Percentiles rank a stretch among this genome's conserved stretches.
These are phyloP conservation scores for Xylaria sp. DNA, from an alignment of 2,329 filamentous ascomycete genomes.

Conservation along the genomic window DNA sequence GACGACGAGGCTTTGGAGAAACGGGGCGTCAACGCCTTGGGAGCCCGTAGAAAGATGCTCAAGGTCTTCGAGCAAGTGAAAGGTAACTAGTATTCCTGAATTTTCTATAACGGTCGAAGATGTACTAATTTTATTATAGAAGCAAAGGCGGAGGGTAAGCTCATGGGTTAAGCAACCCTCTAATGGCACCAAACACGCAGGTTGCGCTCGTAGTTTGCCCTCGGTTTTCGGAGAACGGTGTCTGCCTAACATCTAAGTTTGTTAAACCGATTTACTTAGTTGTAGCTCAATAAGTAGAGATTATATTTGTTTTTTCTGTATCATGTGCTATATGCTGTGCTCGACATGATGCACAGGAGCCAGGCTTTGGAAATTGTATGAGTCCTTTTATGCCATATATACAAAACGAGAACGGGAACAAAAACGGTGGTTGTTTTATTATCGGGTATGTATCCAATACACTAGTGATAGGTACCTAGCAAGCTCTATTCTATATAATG, in stretches of 20 bases:
- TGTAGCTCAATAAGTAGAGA: neutral
- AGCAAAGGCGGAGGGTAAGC: constrained; percentile 78
- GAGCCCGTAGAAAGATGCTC: constrained; percentile 95
- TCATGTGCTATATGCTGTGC: neutral
- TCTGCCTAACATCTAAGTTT: neutral
- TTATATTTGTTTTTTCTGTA: constrained; percentile 3
- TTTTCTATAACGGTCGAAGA: neutral
- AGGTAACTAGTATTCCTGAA: constrained; percentile 57
- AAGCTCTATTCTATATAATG: constrained; percentile 7
- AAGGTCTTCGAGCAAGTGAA: constrained; percentile 99
- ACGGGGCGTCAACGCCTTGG: constrained; percentile 92
- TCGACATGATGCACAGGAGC: neutral
- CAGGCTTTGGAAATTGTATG: constrained; percentile 21
- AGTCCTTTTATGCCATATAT: constrained; percentile 14
- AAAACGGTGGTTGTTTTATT: neutral
- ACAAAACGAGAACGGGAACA: constrained; percentile 14
- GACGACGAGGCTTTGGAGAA: constrained; percentile 94
- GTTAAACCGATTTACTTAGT: neutral
- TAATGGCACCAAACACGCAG: neutral
- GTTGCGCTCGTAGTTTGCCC: neutral
- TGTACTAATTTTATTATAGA: constrained; percentile 59
- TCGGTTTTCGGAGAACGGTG: neutral
- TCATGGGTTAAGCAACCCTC: constrained; percentile 57
- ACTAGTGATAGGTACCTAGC: neutral
- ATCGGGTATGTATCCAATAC: constrained; percentile 13